Conservation (phyloP, 176 grass and related monocot genomes). For the Saccharum officinarum region DNA sequence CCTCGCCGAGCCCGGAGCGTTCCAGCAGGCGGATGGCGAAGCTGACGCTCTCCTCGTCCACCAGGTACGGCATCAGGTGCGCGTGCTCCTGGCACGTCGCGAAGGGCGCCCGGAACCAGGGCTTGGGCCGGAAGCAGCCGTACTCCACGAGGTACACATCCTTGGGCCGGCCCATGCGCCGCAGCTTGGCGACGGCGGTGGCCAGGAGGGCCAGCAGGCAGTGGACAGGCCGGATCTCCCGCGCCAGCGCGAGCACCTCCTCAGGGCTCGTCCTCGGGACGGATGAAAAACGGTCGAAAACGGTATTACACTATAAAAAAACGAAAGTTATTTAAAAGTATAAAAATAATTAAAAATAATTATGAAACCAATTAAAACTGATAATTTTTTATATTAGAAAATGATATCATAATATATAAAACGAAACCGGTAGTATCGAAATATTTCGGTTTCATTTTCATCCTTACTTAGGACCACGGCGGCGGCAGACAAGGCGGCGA, state of each 20-base stretch:
- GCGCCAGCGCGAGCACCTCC: neutral
- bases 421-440: no score
- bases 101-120: constrained; percentile 35
- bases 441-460: no score
- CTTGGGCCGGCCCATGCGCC: neutral
- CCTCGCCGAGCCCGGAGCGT: constrained; percentile 53
- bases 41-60: constrained; percentile 36
- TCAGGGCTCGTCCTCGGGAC: neutral
- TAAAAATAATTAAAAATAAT: no score
- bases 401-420: no score
- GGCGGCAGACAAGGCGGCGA: neutral
- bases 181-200: neutral
- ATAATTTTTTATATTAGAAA: no score
- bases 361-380: no score
- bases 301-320: no score
- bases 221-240: neutral
- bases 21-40: constrained; percentile 46
- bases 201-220: neutral
- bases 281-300: no score
- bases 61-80: constrained; percentile 51
- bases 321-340: no score
- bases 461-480: neutral
- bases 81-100: constrained; percentile 51
- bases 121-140: constrained; percentile 52
- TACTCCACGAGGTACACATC: constrained; percentile 63